Percentiles rank a stretch among this genome's conserved stretches.
Conservation (phyloP, 2,329 filamentous ascomycete species). For the Fusarium clavum region DNA sequence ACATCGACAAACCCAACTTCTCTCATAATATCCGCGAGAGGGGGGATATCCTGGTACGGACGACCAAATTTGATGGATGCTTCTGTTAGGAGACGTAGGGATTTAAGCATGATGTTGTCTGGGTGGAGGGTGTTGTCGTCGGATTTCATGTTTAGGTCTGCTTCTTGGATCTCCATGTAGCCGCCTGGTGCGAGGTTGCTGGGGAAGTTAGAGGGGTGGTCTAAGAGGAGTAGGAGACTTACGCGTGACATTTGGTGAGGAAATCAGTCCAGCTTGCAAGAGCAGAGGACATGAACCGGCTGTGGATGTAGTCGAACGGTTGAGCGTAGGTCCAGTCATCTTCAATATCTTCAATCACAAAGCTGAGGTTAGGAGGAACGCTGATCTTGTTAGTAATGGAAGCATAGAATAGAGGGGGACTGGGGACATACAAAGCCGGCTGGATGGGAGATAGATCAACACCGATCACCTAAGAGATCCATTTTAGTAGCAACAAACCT, state of each 20-base stretch:
- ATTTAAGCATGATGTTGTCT: slow-evolving; percentile 36
- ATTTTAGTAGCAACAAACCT: rapidly evolving
- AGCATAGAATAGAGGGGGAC: rapidly evolving
- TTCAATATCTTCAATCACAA: slow-evolving; percentile 35
- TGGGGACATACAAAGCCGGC: slow-evolving; percentile 10
- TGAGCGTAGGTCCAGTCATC: slow-evolving; percentile 25
- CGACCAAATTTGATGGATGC: slow-evolving; percentile 42
- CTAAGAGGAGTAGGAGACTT: rapidly evolving
- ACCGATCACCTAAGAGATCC: slow-evolving; percentile 1
- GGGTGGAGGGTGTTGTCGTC: slow-evolving; percentile 37
- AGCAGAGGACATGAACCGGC: slow-evolving; percentile 32
- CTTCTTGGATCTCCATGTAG: slow-evolving; percentile 38
- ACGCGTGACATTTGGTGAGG: slow-evolving; percentile 18
- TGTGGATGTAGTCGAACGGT: slow-evolving; percentile 36
- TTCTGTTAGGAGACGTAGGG: slow-evolving; percentile 34
- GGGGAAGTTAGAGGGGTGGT: neutral
- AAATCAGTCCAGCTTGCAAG: slow-evolving; percentile 19
- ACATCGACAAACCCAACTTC: slow-evolving; percentile 40
- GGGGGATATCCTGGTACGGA: slow-evolving; percentile 27
- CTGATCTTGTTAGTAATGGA: neutral
- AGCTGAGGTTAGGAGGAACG: slow-evolving; percentile 25
- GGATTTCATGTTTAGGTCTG: slow-evolving; percentile 18
- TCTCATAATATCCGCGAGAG: slow-evolving; percentile 25
- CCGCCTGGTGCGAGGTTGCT: slow-evolving; percentile 38
- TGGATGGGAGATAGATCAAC: slow-evolving; percentile 36